Evolutionary conservation across 208 protist genomes (phyloP).

Genomic region (Tritrichomonas foetus): DNA sequence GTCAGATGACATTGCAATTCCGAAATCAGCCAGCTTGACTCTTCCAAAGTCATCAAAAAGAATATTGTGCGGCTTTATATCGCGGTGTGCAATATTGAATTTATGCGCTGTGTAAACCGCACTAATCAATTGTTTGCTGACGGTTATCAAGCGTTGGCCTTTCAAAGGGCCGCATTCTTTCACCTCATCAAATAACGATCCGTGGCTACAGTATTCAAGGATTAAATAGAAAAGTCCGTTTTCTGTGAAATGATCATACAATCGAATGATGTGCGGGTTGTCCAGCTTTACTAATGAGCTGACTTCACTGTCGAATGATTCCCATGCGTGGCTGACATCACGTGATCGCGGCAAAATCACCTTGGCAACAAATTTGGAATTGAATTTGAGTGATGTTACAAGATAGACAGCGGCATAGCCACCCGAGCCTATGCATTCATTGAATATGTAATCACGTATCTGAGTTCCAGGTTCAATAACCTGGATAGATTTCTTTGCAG

Average conservation of each 20-base stretch:
- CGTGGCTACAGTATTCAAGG: not conserved
- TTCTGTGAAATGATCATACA: constrained; percentile 13
- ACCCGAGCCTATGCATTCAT: not conserved
- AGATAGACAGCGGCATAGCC: not conserved
- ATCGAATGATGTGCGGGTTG: not conserved
- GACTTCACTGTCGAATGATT: not conserved
- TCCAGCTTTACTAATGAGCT: not conserved
- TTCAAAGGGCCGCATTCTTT: not conserved
- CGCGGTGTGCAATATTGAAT: not conserved
- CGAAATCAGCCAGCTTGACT: not conserved
- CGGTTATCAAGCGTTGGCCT: not conserved
- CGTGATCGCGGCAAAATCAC: not conserved
- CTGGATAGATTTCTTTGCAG: no score
- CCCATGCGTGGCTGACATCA: not conserved
- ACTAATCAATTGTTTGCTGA: not conserved
- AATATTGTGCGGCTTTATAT: no score
- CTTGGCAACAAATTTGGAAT: not conserved
- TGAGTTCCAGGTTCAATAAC: no score
- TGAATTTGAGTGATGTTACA: not conserved
- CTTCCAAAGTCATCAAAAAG: not conserved
- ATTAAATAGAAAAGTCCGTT: not conserved
- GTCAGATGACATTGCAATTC: not conserved
- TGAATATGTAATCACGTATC: not conserved
- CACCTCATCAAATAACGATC: not conserved
- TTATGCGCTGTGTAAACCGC: not conserved